phyloP scores from a whole-genome alignment of 495 filamentous ascomycete genomes.

The Hypoxylon fuscum region DNA sequence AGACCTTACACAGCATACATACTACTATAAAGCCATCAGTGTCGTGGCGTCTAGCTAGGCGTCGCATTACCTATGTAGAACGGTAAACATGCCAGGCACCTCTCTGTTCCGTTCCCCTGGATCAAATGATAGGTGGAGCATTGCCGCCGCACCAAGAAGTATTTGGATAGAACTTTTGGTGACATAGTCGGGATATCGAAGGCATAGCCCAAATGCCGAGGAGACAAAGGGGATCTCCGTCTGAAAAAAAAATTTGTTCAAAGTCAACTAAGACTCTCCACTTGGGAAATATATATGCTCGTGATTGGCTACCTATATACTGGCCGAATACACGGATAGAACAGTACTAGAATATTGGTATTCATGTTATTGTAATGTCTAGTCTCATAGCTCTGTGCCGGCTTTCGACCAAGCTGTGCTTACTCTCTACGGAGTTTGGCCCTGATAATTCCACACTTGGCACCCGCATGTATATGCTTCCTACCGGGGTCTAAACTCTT shows the following conservation, averaged over 20 bases:
- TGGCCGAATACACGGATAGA: conserved; percentile 12
- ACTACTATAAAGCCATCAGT: conserved; percentile 4
- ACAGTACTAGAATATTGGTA: background rate
- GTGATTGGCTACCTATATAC: conserved; percentile 2
- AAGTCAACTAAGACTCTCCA: conserved; percentile 5
- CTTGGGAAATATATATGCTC: conserved; percentile 2
- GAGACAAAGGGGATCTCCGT: conserved; percentile 8
- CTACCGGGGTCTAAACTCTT: conserved; percentile 18
- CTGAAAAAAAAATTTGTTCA: background rate
- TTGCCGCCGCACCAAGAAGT: background rate
- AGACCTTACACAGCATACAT: conserved; percentile 26
- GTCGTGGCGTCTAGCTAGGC: conserved; percentile 18
- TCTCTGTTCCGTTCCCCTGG: conserved; percentile 16
- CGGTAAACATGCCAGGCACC: conserved; percentile 21
- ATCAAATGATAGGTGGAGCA: conserved; percentile 9
- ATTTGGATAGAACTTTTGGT: background rate
- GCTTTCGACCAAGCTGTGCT: no score
- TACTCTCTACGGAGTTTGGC: conserved; percentile 7
- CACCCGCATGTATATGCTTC: no score
- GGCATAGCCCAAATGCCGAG: background rate
- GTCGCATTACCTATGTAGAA: conserved; percentile 17
- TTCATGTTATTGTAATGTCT: no score
- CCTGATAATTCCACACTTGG: conserved; percentile 26
- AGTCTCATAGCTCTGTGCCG: conserved; percentile 9
- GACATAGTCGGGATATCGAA: background rate